Percentiles rank a stretch among this genome's conserved stretches.
These are phyloP conservation scores for Microsporum canis DNA, from an alignment of 2,329 filamentous ascomycete genomes.

Conservation along the genomic window DNA sequence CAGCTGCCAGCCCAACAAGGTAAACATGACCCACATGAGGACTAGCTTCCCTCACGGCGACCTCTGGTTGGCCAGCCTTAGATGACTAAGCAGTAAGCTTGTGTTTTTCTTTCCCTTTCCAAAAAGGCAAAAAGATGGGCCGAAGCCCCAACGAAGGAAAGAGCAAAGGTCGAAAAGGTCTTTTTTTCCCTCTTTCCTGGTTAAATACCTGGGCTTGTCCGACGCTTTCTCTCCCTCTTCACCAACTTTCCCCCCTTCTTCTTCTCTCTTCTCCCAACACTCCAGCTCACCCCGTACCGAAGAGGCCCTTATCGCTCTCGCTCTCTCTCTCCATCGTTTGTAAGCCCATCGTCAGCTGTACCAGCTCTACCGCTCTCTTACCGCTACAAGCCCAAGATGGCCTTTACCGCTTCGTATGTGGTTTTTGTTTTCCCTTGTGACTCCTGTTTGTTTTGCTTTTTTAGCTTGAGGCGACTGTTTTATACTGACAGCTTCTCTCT, in stretches of 20 bases:
- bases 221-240: not conserved
- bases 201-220: not conserved
- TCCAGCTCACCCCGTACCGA: not conserved
- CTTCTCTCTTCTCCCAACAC: not conserved
- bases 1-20: no score
- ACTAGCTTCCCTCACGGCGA: not conserved
- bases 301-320: not conserved
- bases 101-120: no score
- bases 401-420: slow-evolving; percentile 42
- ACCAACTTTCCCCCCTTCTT: not conserved
- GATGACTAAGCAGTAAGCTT: not conserved
- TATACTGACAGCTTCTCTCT: not conserved
- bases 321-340: not conserved
- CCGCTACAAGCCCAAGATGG: slow-evolving; percentile 33
- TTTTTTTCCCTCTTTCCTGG: not conserved
- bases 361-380: not conserved
- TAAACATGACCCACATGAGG: not conserved
- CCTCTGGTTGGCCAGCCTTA: not conserved
- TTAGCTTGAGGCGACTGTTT: not conserved
- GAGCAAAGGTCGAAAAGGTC: not conserved
- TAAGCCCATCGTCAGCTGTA: not conserved
- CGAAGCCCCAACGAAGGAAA: not conserved
- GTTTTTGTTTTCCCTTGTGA: slow-evolving; percentile 6
- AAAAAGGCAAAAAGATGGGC: no score
- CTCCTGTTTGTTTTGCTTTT: not conserved